Conservation (phyloP, 148 eudicot species). For the Nyssa sinensis region DNA sequence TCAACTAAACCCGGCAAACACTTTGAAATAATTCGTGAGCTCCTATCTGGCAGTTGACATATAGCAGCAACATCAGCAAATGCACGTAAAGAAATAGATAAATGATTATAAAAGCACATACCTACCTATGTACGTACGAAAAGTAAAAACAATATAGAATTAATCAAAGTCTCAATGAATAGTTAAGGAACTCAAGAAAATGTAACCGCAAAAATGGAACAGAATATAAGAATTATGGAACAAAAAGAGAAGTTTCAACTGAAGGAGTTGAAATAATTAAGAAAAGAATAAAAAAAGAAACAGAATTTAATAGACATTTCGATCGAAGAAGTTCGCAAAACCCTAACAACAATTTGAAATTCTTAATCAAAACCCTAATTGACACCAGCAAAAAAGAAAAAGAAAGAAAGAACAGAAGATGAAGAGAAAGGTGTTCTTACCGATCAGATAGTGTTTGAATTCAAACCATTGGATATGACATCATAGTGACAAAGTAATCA, state of each 20-base stretch:
- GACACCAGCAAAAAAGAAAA: neutral
- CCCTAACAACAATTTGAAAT: neutral
- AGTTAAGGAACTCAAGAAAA: neutral
- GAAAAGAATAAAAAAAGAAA: neutral
- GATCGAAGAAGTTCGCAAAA: neutral
- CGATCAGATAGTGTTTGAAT: conserved; percentile 2
- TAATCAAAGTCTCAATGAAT: neutral
- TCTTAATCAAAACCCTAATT: conserved; percentile 18
- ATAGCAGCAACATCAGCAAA: neutral
- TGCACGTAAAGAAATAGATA: neutral
- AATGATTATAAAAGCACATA: neutral
- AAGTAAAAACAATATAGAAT: neutral
- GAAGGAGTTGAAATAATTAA: neutral
- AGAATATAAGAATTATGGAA: neutral
- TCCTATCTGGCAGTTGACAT: neutral
- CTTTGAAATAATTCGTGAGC: neutral
- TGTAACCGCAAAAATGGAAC: neutral
- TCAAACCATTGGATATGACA: neutral
- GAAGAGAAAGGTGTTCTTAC: conserved; percentile 9
- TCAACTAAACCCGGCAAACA: conserved; percentile 1
- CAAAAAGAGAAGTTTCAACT: conserved; percentile 12
- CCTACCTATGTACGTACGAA: neutral
- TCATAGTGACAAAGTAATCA: neutral
- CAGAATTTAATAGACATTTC: conserved; percentile 2
- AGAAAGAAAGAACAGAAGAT: neutral